phyloP scores from a whole-genome alignment of 192 early-diverging fungal species.

The Kappamyces sp. region DNA sequence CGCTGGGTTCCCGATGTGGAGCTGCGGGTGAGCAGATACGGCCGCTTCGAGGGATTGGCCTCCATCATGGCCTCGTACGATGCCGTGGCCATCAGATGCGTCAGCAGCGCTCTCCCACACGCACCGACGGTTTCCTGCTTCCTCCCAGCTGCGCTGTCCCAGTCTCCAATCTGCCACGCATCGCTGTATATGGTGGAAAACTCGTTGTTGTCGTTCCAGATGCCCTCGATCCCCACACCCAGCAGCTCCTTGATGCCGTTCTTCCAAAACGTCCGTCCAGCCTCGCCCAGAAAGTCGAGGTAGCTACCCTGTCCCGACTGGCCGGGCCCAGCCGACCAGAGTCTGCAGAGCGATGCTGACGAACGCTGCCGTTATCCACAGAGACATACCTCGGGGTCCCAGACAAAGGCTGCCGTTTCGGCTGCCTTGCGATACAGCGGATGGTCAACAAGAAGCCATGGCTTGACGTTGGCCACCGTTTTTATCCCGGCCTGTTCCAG shows the following conservation, averaged over 20 bases:
- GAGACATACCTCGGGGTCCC: conserved; percentile 26
- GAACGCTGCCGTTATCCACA: neutral
- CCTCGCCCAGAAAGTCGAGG: conserved; percentile 47
- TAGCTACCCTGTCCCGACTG: conserved; percentile 41
- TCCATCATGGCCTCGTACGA: conserved; percentile 50
- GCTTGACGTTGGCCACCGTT: conserved; percentile 56
- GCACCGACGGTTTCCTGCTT: conserved; percentile 14
- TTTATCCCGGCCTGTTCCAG: conserved; percentile 40
- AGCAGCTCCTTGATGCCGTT: conserved; percentile 39
- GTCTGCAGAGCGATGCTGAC: conserved; percentile 20
- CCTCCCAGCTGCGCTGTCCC: no score
- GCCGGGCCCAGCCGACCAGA: conserved; percentile 50
- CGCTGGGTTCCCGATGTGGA: conserved; percentile 38
- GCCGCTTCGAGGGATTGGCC: conserved; percentile 25
- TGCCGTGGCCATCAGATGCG: conserved; percentile 50
- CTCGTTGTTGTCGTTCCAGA: conserved; percentile 62
- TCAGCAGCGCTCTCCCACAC: conserved; percentile 47
- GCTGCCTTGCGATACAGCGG: conserved; percentile 41
- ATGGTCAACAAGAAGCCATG: conserved; percentile 50
- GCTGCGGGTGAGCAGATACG: conserved; percentile 54
- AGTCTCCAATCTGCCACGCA: no score
- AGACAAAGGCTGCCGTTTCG: conserved; percentile 35
- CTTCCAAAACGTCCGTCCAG: conserved; percentile 50
- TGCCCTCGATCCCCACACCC: conserved; percentile 41
- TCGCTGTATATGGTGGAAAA: conserved; percentile 21